Evolutionary conservation across 2,329 filamentous ascomycete genomes (phyloP).

Genomic region (Colletotrichum magnum): DNA sequence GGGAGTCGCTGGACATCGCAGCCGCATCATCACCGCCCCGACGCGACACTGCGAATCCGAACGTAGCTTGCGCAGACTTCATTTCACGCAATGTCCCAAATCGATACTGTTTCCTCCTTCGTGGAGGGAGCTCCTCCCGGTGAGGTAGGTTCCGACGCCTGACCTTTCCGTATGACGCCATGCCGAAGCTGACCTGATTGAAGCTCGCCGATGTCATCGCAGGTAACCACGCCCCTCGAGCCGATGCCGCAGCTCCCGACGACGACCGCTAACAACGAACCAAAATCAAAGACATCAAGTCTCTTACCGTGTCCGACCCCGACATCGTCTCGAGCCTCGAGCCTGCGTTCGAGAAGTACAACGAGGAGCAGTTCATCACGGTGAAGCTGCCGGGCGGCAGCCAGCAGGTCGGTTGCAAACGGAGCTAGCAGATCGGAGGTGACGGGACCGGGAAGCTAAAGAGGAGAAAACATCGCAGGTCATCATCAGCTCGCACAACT

Average conservation of each 20-base stretch:
- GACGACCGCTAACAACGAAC: slow-evolving; percentile 30
- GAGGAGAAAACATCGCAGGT: slow-evolving; percentile 65
- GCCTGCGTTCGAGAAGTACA: slow-evolving; percentile 93
- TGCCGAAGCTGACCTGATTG: slow-evolving; percentile 42
- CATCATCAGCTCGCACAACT: slow-evolving; percentile 89
- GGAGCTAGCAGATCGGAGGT: background rate
- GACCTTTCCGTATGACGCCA: slow-evolving; percentile 26
- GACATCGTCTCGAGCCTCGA: slow-evolving; percentile 79
- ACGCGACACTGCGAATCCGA: slow-evolving; percentile 2
- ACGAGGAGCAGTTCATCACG: slow-evolving; percentile 92
- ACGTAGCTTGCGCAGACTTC: slow-evolving; percentile 36
- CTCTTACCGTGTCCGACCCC: slow-evolving; percentile 79
- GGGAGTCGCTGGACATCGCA: slow-evolving; percentile 14
- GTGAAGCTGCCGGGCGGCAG: slow-evolving; percentile 91
- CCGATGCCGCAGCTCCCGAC: slow-evolving; percentile 17
- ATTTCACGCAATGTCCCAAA: slow-evolving; percentile 49
- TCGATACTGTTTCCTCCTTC: slow-evolving; percentile 83
- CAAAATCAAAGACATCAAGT: slow-evolving; percentile 82
- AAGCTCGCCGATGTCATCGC: slow-evolving; percentile 91
- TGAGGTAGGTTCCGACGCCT: slow-evolving; percentile 76
- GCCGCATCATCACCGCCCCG: slow-evolving; percentile 23
- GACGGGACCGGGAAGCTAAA: slow-evolving; percentile 1
- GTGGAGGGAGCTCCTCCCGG: slow-evolving; percentile 95
- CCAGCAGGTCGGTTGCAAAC: slow-evolving; percentile 60
- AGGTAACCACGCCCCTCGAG: slow-evolving; percentile 65